Base-by-base conservation (phyloP, 805 yeast genomes). In the Pichia nakasei region DNA sequence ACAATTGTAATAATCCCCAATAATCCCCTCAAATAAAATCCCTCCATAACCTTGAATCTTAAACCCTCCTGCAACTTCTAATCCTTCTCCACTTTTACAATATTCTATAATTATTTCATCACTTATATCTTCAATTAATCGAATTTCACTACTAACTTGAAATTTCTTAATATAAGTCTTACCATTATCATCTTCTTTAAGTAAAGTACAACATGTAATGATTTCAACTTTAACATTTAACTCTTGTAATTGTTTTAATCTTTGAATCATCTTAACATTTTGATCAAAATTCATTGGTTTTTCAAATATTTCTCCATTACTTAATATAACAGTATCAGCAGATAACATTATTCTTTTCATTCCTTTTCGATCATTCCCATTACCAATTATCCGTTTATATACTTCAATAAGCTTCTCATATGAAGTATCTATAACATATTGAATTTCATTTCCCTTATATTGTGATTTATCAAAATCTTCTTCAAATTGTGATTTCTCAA, bases 11-110 rank as follows among this genome's bases (percentile, higher is more conserved):
- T 75, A 85, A 58, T 91, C 97, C 0, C 98, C 98, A 1, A 70
- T 69, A 12, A 88, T 72, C 15, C 64, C 62, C 19, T 68, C 61
- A 50, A 93, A 76, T 49, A 91, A 63, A 32, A 80, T 56, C 1
- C 83, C 78, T 2, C 94, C 93, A 9, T 60, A 58, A 0, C 81
- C 85, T 62, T 91, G 97, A 47, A 83, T 80, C 53, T 79, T 80
- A 65, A 85, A 89, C 1, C 98, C 98, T 6, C 97, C 98, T 2
- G 97, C 96, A 1, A 85, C 97, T 39, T 73, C 72, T 8, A 69
- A 44, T 1, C 93, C 97, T 58, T 91, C 97, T 20, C 73, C 81
- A 2, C 80, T 65, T 3, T 70, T 70, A 11, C 84, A 82, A 59
- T 91, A 91, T 15, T 69, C 65, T 22, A 72, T 56, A 4, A 91